Evolutionary conservation across 1,284 basidiomycete genomes (phyloP), one percentile per base, ranked within the genome.

Genomic region (Serendipita sp.): DNA sequence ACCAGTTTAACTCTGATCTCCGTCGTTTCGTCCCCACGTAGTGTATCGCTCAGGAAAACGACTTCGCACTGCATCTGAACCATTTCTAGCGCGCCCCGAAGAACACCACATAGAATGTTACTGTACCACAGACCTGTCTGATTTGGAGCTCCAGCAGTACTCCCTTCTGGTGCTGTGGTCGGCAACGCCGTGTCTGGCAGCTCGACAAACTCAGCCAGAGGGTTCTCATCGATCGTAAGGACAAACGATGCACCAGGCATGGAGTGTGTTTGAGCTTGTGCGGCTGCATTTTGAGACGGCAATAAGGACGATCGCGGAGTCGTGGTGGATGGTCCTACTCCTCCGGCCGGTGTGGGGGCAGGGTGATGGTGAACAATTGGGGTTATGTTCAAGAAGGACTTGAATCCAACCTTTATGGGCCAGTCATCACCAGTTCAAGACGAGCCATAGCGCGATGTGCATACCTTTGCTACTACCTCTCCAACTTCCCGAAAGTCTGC

Each of bases 61-160:
- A 84, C 87, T 67, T 93, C 88, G 10, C 96, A 93, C 73, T 97
- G 94, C 82, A 98, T 91, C 74, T 99, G 95, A 32, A 96, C 96
- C 96, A 99, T 99, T 75, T 99, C 96, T 60, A 99, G 73, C 29
- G 93, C 85, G 1, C 96, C 96, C 62, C 94, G 78, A 58, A 99
- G 74, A 1, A 99, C 95, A 2, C 96, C 96, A 67, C 92, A 95
- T 0, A 96, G 76, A 32, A 99, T 87, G 72, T 99, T 99, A 71
- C 90, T 93, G 74, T 94, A 99, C 92, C 93, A 96, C 38, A 99
- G 75, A 0, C 93, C 94, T 8, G 91, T 91, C 70, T 93, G 89
- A 17, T 17, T 17, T 30, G 12, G 17, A 8, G 53, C 8, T 26
- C 32, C 53, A 22, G 22, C 47, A 22, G 47, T 30, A 30, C 47